A percentile compares a stretch with the other conserved stretches of the same genome.
Evolutionary conservation across 768 basidiomycete species (phyloP).

Genomic region (Trametopsis cervina): DNA sequence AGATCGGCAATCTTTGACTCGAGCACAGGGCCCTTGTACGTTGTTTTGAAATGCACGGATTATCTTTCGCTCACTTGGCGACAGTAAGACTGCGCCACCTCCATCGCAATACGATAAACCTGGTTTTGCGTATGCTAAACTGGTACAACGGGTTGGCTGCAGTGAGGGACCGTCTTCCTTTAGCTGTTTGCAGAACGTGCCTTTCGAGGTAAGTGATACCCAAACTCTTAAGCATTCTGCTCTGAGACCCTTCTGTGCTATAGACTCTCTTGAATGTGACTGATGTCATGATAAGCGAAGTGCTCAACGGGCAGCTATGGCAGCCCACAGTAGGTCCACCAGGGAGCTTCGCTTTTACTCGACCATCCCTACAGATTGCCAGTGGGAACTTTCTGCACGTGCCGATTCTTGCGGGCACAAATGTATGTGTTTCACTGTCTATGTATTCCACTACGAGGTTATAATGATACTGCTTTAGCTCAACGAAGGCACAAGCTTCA

Average conservation of each 20-base stretch:
- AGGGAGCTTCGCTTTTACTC: conserved; percentile 40
- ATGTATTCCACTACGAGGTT: not conserved
- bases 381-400: conserved; percentile 45
- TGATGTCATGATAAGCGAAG: conserved; percentile 36
- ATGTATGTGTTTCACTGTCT: conserved; percentile 28
- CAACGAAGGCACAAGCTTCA: conserved; percentile 45
- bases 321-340: conserved; percentile 45
- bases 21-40: conserved; percentile 45
- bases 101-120: conserved; percentile 23
- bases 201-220: conserved; percentile 31
- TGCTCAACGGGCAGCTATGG: conserved; percentile 50
- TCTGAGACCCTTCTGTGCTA: not conserved
- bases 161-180: conserved; percentile 17
- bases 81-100: conserved; percentile 37
- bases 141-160: conserved; percentile 18
- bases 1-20: conserved; percentile 49
- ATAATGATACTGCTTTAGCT: conserved; percentile 19
- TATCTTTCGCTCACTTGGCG: not conserved
- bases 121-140: conserved; percentile 19
- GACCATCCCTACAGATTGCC: conserved; percentile 38
- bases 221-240: conserved; percentile 24
- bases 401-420: conserved; percentile 50
- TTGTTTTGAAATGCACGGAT: not conserved
- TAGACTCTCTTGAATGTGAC: conserved; percentile 45
- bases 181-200: conserved; percentile 18